A percentile compares a stretch with the other conserved stretches of the same genome.
Evolutionary conservation across 345 rosid species (phyloP).

Genomic region (Populus pruinosa): DNA sequence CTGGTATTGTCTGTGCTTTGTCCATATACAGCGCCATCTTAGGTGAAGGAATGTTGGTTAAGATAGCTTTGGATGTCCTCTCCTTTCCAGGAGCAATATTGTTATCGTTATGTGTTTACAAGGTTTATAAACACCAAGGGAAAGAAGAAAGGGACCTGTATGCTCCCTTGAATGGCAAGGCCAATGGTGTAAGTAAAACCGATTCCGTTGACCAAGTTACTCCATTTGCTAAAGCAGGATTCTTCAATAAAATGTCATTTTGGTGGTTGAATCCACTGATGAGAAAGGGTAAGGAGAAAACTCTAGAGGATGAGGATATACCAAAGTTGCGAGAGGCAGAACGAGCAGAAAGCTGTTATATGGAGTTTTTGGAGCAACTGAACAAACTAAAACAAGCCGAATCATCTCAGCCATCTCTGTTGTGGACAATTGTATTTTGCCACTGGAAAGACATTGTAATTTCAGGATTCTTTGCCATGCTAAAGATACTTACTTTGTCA

Average conservation of each 20-base stretch:
- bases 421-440: conserved; percentile 56
- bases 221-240: conserved; percentile 59
- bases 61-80: conserved; percentile 43
- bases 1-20: conserved; percentile 37
- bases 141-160: conserved; percentile 37
- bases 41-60: conserved; percentile 18
- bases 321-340: conserved; percentile 58
- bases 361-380: conserved; percentile 46
- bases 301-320: conserved; percentile 66
- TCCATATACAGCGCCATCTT: conserved; percentile 40
- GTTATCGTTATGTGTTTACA: conserved; percentile 50
- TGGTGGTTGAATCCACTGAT: conserved; percentile 88
- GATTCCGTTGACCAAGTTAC: conserved; percentile 33
- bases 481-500: conserved; percentile 68
- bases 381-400: conserved; percentile 46
- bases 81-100: conserved; percentile 59
- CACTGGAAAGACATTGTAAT: conserved; percentile 60
- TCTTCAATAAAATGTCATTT: conserved; percentile 61
- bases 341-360: conserved; percentile 69
- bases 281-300: conserved; percentile 63
- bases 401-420: conserved; percentile 44
- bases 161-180: conserved; percentile 51
- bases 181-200: conserved; percentile 22
- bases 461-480: conserved; percentile 82
- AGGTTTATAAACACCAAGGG: conserved; percentile 29